phyloP scores from a whole-genome alignment of 257 asterid species.

The Solanum ahanhuiri region DNA sequence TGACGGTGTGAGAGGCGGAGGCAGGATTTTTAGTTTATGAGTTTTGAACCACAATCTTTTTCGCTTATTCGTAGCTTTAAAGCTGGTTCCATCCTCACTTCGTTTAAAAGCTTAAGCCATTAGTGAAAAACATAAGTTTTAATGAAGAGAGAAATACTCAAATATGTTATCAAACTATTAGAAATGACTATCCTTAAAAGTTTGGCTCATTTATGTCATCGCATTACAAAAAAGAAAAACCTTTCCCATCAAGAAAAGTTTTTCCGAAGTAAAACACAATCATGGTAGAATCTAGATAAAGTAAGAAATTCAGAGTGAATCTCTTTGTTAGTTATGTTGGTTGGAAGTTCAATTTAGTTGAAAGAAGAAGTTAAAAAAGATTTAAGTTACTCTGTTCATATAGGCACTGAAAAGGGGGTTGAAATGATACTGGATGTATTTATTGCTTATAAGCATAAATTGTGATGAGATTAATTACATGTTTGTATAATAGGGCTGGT shows the following conservation, averaged over 20 bases:
- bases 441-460: background rate
- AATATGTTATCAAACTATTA: background rate
- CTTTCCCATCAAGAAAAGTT: background rate
- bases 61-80: background rate
- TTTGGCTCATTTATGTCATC: background rate
- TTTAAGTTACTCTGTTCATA: background rate
- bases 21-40: background rate
- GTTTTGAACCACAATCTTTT: background rate
- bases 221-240: no score
- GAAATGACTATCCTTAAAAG: background rate
- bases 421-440: background rate
- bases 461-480: background rate
- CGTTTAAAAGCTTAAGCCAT: background rate
- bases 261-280: background rate
- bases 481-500: constrained; percentile 40
- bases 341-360: background rate
- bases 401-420: background rate
- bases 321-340: background rate
- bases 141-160: no score
- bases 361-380: background rate
- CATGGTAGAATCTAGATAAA: background rate
- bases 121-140: background rate
- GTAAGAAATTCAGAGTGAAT: background rate
- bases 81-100: background rate
- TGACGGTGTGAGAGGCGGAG: background rate